Conservation (phyloP, 1,284 basidiomycete genomes). For the Moniliella sp. region DNA sequence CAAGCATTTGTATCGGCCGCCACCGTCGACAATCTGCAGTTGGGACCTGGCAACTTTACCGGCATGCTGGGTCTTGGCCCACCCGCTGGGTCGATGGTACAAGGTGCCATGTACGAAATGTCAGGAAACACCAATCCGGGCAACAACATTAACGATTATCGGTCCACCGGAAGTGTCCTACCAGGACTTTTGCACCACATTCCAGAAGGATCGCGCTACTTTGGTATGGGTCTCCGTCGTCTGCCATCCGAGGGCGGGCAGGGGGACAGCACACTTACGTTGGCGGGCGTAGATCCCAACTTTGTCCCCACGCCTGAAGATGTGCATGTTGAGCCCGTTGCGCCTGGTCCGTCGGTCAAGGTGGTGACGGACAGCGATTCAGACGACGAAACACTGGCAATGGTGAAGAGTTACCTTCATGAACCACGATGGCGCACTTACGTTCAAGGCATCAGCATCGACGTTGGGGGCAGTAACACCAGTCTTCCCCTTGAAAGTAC, state of each 20-base stretch:
- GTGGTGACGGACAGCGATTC: no score
- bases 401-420: no score
- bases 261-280: slow-evolving; percentile 17
- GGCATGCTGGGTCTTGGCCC: slow-evolving; percentile 19
- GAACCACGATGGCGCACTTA: slow-evolving; percentile 15
- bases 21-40: slow-evolving; percentile 9
- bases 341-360: no score
- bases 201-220: slow-evolving; percentile 9
- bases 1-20: slow-evolving; percentile 17
- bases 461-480: slow-evolving; percentile 8
- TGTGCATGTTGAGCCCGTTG: no score
- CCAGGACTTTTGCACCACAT: slow-evolving; percentile 15
- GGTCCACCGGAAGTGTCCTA: slow-evolving; percentile 12
- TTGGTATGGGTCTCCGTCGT: slow-evolving; percentile 17
- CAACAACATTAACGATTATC: slow-evolving; percentile 6
- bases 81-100: slow-evolving; percentile 16
- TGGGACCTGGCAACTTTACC: slow-evolving; percentile 16
- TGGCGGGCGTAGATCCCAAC: slow-evolving; percentile 14
- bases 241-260: slow-evolving; percentile 18
- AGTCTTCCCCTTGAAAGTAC: slow-evolving; percentile 8
- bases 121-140: slow-evolving; percentile 8
- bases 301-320: no score
- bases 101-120: slow-evolving; percentile 8
- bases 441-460: slow-evolving; percentile 10
- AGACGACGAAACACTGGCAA: no score